Base-by-base conservation (phyloP, 2,329 filamentous ascomycete species). In the Colletotrichum limetticola region DNA sequence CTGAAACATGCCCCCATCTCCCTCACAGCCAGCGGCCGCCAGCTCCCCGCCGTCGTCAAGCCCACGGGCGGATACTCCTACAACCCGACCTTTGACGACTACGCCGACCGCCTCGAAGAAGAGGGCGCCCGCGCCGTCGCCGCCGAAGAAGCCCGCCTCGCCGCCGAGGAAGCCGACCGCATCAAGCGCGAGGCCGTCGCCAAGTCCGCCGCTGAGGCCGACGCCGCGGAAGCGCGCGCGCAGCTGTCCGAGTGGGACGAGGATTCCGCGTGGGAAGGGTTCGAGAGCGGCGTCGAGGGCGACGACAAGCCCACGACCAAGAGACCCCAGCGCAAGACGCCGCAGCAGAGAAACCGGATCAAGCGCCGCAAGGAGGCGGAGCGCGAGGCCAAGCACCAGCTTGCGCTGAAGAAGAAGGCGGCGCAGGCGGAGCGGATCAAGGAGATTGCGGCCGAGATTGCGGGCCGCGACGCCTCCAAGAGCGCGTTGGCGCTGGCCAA, bases 351-450 rank as follows among this genome's bases (percentile, higher is more conserved):
- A 74, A 98, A 98, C 85, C 95, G 93, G 81, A 92, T 94, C 78
- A 95, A 95, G 86, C 89, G 94, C 75, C 91, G 95, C 81, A 98
- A 98, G 85, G 95, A 95, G 79, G 93, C 94, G 66, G 95, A 98
- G 84, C 89, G 92, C 59, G 87, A 91, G 75, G 89, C 90, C 26
- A 94, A 91, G 80, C 94, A 95, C 85, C 93, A 96, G 76, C 90
- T 90, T 30, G 90, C 92, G 77, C 91, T 93, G 82, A 94, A 93
- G 82, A 89, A 91, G 76, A 92, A 91, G 78, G 90, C 93, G 73
- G 89, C 90, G 75, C 94, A 98, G 83, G 87, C 91, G 63, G 89
- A 92, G 78, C 87, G 90, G 63, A 91, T 96, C 78, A 92, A 92
- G 82, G 88, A 92, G 79, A 91, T 97, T 68, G 89, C 91, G 3